Conservation (phyloP, 768 basidiomycete species). For the Chalciporus sphaerocephalus region DNA sequence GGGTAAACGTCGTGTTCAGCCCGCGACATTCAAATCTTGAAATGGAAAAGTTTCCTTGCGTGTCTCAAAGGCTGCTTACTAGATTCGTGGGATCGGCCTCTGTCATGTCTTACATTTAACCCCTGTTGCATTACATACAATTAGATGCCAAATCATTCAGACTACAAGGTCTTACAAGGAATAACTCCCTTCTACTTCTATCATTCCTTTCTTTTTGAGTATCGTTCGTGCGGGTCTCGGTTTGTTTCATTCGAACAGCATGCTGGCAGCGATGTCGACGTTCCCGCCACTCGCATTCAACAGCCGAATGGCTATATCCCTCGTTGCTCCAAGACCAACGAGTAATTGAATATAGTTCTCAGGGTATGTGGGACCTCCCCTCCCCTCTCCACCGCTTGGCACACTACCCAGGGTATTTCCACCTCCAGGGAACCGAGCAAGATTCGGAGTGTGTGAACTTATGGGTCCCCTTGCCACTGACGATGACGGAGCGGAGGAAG, state of each 20-base stretch:
- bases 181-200: neutral
- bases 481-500: slow-evolving; percentile 13
- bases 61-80: no score
- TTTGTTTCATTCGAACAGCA: slow-evolving; percentile 58
- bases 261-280: slow-evolving; percentile 81
- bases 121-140: neutral
- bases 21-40: no score
- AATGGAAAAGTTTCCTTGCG: neutral
- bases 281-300: slow-evolving; percentile 82
- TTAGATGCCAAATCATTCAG: neutral
- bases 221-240: no score
- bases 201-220: no score
- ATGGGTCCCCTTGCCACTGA: slow-evolving; percentile 13
- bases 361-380: slow-evolving; percentile 46
- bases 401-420: slow-evolving; percentile 57
- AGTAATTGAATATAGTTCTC: slow-evolving; percentile 63
- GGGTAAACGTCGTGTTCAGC: no score
- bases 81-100: neutral
- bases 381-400: slow-evolving; percentile 38
- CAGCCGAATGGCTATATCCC: slow-evolving; percentile 72
- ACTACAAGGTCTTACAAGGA: neutral
- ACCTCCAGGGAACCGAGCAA: slow-evolving; percentile 58
- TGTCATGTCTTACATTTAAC: neutral
- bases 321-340: slow-evolving; percentile 70
- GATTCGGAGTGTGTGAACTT: slow-evolving; percentile 39